Conservation (phyloP, 805 yeast species). For the Tetrapisispora namnaoensis region DNA sequence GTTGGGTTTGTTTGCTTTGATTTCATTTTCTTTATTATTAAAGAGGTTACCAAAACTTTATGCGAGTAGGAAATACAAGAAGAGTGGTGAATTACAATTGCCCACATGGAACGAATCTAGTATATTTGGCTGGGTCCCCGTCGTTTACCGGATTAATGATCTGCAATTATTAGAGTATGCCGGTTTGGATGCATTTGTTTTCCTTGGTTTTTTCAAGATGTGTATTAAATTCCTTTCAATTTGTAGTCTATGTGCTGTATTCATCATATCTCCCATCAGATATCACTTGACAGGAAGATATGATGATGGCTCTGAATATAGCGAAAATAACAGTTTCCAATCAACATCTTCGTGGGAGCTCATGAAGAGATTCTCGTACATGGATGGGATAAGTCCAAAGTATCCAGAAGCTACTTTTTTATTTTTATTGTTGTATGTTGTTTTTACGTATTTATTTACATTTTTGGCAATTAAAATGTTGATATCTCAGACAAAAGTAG, state of each 20-base stretch:
- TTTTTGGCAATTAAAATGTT: slow-evolving; percentile 49
- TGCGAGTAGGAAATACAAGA: slow-evolving; percentile 55
- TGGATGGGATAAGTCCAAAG: slow-evolving; percentile 6
- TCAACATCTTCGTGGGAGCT: not conserved
- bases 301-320: slow-evolving; percentile 45
- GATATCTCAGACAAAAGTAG: slow-evolving; percentile 58
- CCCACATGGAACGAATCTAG: slow-evolving; percentile 34
- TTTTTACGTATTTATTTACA: slow-evolving; percentile 82
- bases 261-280: slow-evolving; percentile 75
- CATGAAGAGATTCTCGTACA: not conserved
- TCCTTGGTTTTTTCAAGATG: slow-evolving; percentile 83
- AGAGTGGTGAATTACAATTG: slow-evolving; percentile 16
- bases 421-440: slow-evolving; percentile 74
- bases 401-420: slow-evolving; percentile 39
- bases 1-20: slow-evolving; percentile 59
- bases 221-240: slow-evolving; percentile 57
- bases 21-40: slow-evolving; percentile 61
- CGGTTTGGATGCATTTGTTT: slow-evolving; percentile 91
- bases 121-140: slow-evolving; percentile 74
- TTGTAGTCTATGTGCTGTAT: slow-evolving; percentile 60
- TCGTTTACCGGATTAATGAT: slow-evolving; percentile 56
- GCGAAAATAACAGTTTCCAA: not conserved
- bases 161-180: slow-evolving; percentile 76
- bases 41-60: slow-evolving; percentile 71
- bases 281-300: slow-evolving; percentile 73